Evolutionary conservation across 495 filamentous ascomycete genomes (phyloP), one percentile per base, ranked within the genome.

Genomic region (Tuber magnatum): DNA sequence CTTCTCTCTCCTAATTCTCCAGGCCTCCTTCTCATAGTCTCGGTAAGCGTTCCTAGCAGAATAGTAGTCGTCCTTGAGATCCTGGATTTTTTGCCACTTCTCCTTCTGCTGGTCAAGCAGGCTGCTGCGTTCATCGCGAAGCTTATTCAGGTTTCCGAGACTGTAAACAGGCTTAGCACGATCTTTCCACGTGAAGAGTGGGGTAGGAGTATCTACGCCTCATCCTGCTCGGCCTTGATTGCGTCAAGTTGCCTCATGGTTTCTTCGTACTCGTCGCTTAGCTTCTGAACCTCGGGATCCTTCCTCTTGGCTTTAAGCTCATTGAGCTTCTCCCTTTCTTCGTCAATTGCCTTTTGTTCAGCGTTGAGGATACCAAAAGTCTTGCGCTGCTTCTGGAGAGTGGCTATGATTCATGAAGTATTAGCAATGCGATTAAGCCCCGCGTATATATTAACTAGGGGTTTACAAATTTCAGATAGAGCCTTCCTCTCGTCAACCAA

Each of bases 401-500:
- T 73, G 32, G 76, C 77, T 79, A 24, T 35, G 39, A 72, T 41
- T 22, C 51, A n/a, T 32, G 10, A 24, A 73, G 22, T 65, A 61
- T 79, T 42, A 79, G 76, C 69, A 70, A 10, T 51, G 16, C 20
- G 38, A 32, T 24, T 5, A 28, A 38, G 39, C 12, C 28, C 6
- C 28, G 9, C n/a, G 14, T 6, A 44, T 74, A 6, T 3, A 48
- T 42, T 8, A 65, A 71, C 10, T 16, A 10, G 41, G n/a, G 69
- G 48, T 68, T 84, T 92, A 69, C 91, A 91, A 73, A 96, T 89
- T 78, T 97, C 93, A 32, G 87, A 84, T 1, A 98, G 86, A 8
- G 93, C 92, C 87, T 97, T 97, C 88, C 92, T 94, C 89, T 98
- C 96, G 76, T 98, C 95, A 6, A 97, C 96, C 73, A 99, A 84